Evolutionary conservation across 2,329 filamentous ascomycete genomes (phyloP).

Genomic region (Exophiala oligosperma): DNA sequence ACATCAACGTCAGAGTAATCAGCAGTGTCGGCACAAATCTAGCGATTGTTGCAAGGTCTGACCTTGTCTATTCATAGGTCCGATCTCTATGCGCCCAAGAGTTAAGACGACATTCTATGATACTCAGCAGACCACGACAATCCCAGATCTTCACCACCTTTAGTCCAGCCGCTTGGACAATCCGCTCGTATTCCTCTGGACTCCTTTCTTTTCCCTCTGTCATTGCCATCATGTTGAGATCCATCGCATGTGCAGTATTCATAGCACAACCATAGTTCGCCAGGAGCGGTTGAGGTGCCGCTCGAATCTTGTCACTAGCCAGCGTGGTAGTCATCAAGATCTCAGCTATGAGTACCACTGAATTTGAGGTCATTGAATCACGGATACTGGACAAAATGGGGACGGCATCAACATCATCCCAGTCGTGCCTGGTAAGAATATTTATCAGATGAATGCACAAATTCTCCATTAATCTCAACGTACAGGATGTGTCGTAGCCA

Average conservation of each 20-base stretch:
- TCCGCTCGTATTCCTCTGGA: conserved; percentile 1
- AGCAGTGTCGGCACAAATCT: no score
- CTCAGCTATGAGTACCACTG: conserved; percentile 5
- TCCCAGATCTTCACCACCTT: conserved; percentile 7
- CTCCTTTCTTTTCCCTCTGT: conserved; percentile 5
- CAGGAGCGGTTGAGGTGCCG: conserved; percentile 2
- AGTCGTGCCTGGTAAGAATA: conserved; percentile 4
- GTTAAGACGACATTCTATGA: conserved; percentile 2
- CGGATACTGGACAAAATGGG: conserved; percentile 3
- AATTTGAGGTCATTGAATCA: conserved; percentile 4
- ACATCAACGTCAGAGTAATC: no score
- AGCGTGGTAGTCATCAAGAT: conserved; percentile 4
- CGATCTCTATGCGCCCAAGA: no score
- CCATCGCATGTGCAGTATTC: conserved; percentile 9
- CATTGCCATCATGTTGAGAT: conserved; percentile 15
- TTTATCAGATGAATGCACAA: background rate
- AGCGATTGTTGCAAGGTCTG: no score
- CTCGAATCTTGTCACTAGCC: background rate
- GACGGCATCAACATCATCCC: conserved; percentile 4
- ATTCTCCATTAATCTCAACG: background rate
- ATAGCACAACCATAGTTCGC: conserved; percentile 8
- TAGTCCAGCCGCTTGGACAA: conserved; percentile 7
- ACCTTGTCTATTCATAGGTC: no score
- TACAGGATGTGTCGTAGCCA: conserved; percentile 14
- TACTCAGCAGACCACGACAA: conserved; percentile 9